A percentile compares a stretch with the other conserved stretches of the same genome.
Evolutionary conservation across 2,329 filamentous ascomycete genomes (phyloP).

Genomic region (Teratosphaeriaceae sp.): DNA sequence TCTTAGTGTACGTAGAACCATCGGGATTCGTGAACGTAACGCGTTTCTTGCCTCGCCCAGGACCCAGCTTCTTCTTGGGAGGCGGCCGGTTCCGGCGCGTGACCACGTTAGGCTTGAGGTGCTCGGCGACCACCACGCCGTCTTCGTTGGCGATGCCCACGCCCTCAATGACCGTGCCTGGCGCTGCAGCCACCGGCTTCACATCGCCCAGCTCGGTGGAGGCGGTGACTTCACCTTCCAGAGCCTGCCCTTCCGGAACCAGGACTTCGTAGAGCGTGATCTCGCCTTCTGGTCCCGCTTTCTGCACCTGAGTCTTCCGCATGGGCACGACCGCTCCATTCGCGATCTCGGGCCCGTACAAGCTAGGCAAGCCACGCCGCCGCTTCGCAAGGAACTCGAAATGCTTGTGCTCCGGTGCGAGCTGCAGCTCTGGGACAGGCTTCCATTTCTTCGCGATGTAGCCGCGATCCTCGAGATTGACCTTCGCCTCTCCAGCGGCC

Average conservation of each 20-base stretch:
- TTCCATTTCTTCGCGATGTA: conserved; percentile 55
- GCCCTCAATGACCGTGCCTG: conserved; percentile 54
- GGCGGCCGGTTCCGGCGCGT: conserved; percentile 64
- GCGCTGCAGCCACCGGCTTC: conserved; percentile 44
- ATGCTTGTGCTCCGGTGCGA: conserved; percentile 51
- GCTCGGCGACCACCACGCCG: conserved; percentile 49
- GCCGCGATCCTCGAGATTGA: conserved; percentile 38
- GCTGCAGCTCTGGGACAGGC: conserved; percentile 49
- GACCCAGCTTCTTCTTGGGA: conserved; percentile 68
- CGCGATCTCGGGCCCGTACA: conserved; percentile 36
- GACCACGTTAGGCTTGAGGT: conserved; percentile 26
- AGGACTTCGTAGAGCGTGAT: conserved; percentile 79
- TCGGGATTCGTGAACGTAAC: conserved; percentile 49
- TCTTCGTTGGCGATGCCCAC: conserved; percentile 55
- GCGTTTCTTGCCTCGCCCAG: conserved; percentile 74
- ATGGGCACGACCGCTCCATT: conserved; percentile 41
- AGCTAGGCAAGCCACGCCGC: conserved; percentile 51
- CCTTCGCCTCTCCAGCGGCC: conserved; percentile 32
- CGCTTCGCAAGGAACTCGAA: conserved; percentile 53
- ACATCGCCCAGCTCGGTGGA: conserved; percentile 43
- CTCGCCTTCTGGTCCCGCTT: conserved; percentile 65
- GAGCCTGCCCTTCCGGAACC: conserved; percentile 67
- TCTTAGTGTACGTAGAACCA: conserved; percentile 34
- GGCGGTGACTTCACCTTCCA: conserved; percentile 74
- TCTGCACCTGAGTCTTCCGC: conserved; percentile 72